Conservation (phyloP, 1,139 yeast species). For the Kazachstania sp. region DNA sequence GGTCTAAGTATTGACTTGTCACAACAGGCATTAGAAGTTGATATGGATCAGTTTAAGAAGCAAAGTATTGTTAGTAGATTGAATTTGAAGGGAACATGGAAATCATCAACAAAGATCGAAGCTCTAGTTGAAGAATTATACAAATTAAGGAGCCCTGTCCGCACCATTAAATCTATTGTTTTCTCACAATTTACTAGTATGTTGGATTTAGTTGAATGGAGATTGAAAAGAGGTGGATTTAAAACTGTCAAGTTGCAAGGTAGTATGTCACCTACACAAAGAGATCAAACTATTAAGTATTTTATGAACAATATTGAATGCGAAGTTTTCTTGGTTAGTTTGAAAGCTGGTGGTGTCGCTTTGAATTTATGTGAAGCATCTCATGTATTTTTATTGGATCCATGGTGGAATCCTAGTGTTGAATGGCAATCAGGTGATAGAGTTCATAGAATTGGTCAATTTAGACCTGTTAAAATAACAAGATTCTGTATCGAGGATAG, state of each 20-base stretch:
- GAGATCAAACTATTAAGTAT: constrained; percentile 82
- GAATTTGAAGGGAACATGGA: constrained; percentile 79
- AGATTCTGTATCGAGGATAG: constrained; percentile 92
- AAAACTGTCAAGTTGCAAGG: constrained; percentile 91
- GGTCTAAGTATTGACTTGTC: constrained; percentile 82
- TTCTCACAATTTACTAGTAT: constrained; percentile 95
- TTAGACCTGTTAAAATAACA: constrained; percentile 87
- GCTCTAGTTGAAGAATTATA: constrained; percentile 91
- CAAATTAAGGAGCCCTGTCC: constrained; percentile 72
- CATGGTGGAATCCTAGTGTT: constrained; percentile 99
- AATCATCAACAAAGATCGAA: constrained; percentile 91
- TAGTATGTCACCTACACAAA: constrained; percentile 90
- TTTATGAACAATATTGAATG: constrained; percentile 89
- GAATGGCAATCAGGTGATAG: constrained; percentile 99
- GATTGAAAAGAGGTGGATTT: constrained; percentile 88
- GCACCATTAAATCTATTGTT: constrained; percentile 89
- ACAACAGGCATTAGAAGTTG: constrained; percentile 79
- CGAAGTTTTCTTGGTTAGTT: constrained; percentile 85
- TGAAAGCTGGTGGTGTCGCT: constrained; percentile 98
- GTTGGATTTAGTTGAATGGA: constrained; percentile 93
- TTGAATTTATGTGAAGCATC: constrained; percentile 93
- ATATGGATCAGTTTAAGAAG: constrained; percentile 49
- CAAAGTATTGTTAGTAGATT: constrained; percentile 86
- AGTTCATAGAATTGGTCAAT: constrained; percentile 95
- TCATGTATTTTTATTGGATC: constrained; percentile 88